These are phyloP conservation scores for Aquilaria agallochum DNA, from an alignment of 441 rosid genomes.

Conservation along the genomic window DNA sequence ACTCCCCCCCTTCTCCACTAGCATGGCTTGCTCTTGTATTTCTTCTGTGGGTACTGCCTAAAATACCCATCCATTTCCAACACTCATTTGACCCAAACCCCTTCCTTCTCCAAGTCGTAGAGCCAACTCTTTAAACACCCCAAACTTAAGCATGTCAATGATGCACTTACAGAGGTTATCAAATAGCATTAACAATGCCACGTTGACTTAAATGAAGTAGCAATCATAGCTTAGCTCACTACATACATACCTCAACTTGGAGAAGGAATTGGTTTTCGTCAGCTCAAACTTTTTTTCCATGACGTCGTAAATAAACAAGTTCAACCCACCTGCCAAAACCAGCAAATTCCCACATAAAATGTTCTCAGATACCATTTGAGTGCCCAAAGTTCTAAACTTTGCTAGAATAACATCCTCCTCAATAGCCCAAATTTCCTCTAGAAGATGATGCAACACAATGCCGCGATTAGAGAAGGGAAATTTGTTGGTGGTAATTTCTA, in stretches of 20 bases:
- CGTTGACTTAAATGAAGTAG: conserved; percentile 81
- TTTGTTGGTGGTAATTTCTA: conserved; percentile 82
- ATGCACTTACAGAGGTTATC: conserved; percentile 58
- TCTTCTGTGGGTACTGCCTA: conserved; percentile 30
- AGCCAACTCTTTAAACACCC: conserved; percentile 74
- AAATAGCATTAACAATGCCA: conserved; percentile 43
- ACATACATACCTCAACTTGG: conserved; percentile 25
- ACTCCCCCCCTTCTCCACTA: conserved; percentile 7
- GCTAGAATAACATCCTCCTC: conserved; percentile 44
- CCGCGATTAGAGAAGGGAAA: conserved; percentile 45
- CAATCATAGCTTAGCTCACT: conserved; percentile 61
- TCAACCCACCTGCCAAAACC: conserved; percentile 83
- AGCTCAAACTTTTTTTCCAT: conserved; percentile 53
- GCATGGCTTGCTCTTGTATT: neutral
- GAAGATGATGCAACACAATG: conserved; percentile 66
- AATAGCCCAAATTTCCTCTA: conserved; percentile 43
- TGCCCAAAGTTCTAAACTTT: conserved; percentile 50
- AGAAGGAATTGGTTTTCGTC: conserved; percentile 38
- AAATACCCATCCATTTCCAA: conserved; percentile 76
- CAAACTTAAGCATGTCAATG: conserved; percentile 80
- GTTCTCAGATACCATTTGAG: conserved; percentile 32
- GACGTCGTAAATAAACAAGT: conserved; percentile 69
- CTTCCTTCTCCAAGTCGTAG: conserved; percentile 31
- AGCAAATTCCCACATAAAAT: conserved; percentile 43
- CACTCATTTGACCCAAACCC: conserved; percentile 45